Evolutionary conservation across 2,329 filamentous ascomycete genomes (phyloP).

Genomic region (Arthrinium phaeospermum): DNA sequence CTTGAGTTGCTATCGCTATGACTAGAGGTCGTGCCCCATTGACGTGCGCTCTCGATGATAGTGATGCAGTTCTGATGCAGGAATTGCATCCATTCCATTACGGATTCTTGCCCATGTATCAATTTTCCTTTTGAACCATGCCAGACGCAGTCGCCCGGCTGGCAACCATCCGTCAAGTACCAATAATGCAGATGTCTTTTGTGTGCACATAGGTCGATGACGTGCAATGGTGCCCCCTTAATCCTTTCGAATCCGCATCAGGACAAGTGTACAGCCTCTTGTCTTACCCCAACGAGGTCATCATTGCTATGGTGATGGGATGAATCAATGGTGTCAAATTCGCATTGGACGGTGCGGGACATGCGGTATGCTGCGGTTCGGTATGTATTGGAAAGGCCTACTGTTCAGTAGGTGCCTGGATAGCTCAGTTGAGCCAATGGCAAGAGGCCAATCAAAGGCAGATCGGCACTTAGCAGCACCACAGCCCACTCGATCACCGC

Average conservation of each 20-base stretch:
- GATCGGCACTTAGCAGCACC: constrained; percentile 10
- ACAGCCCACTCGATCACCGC: constrained; percentile 17
- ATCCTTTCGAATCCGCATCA: constrained; percentile 1
- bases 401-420: not conserved
- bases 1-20: not conserved
- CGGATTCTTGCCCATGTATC: not conserved
- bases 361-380: not conserved
- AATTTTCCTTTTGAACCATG: not conserved
- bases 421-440: constrained; percentile 4
- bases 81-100: not conserved
- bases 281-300: constrained; percentile 3
- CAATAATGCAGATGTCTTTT: not conserved
- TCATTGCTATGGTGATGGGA: constrained; percentile 13
- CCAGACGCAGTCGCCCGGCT: not conserved
- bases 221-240: not conserved
- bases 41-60: not conserved
- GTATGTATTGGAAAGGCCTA: not conserved
- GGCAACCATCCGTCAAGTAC: not conserved
- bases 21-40: not conserved
- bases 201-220: not conserved
- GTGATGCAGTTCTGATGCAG: constrained; percentile 10
- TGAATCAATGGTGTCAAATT: constrained; percentile 10
- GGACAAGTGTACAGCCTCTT: not conserved
- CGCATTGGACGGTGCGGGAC: not conserved
- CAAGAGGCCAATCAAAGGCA: not conserved